phyloP scores from a whole-genome alignment of 164 flowering plant species.

The Berberis vulgaris region DNA sequence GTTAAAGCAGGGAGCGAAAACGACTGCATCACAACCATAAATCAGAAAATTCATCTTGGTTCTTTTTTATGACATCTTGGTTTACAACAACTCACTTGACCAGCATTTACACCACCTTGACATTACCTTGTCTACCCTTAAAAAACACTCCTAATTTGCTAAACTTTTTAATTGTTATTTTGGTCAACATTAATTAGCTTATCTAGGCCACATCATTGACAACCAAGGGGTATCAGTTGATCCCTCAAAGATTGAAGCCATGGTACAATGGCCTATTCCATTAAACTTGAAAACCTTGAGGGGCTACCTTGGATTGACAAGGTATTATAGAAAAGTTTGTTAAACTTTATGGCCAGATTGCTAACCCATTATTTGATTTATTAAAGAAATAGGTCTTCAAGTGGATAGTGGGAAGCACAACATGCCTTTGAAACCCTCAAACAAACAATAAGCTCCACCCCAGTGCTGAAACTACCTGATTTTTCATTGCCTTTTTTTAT shows the following conservation, averaged over 20 bases:
- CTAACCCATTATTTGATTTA: neutral
- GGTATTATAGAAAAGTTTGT: slow-evolving; percentile 8
- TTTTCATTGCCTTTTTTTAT: neutral
- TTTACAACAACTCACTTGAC: neutral
- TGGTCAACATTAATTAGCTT: neutral
- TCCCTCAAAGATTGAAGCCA: neutral
- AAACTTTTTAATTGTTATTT: neutral
- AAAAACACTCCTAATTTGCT: neutral
- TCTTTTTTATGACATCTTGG: slow-evolving; percentile 3
- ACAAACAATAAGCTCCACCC: neutral
- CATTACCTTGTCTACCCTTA: neutral
- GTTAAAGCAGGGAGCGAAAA: too few relatives aligned
- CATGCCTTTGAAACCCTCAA: slow-evolving; percentile 1
- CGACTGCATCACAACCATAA: too few relatives aligned
- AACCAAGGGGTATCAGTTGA: too few relatives aligned
- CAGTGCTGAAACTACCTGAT: neutral
- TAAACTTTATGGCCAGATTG: neutral
- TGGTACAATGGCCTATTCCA: neutral
- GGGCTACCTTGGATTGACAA: slow-evolving; percentile 5
- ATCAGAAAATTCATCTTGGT: neutral
- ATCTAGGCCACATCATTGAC: slow-evolving; percentile 1
- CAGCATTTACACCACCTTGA: neutral
- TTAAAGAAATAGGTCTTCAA: neutral
- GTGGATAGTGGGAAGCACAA: neutral
- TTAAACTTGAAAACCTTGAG: neutral